These are phyloP conservation scores for Naematelia aurantialba DNA, from an alignment of 768 basidiomycete species.

Conservation along the genomic window DNA sequence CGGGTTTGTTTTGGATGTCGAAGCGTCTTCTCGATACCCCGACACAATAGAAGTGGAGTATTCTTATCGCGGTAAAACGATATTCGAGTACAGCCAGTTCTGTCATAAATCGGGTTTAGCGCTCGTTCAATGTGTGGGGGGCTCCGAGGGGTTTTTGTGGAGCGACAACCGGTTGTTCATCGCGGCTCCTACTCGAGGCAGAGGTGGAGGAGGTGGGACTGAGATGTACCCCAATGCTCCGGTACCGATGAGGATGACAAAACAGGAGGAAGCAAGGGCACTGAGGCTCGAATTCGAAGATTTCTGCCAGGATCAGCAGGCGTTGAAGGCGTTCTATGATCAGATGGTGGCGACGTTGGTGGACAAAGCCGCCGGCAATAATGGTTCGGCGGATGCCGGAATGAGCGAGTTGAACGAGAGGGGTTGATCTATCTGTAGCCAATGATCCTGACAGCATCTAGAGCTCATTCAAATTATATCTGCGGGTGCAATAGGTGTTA, in stretches of 20 bases:
- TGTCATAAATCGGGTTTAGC: constrained; percentile 85
- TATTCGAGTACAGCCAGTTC: constrained; percentile 81
- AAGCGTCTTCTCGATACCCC: constrained; percentile 71
- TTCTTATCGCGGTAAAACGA: constrained; percentile 70
- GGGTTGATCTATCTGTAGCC: too few species aligned
- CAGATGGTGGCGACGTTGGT: constrained; percentile 57
- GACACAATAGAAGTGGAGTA: constrained; percentile 79
- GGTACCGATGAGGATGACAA: constrained; percentile 44
- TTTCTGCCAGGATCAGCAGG: constrained; percentile 63
- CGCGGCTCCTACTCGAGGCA: constrained; percentile 52
- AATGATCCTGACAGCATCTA: too few species aligned
- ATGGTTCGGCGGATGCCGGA: background rate
- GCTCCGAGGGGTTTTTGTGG: constrained; percentile 75
- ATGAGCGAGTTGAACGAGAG: constrained; percentile 1
- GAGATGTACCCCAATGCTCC: constrained; percentile 28
- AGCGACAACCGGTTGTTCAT: constrained; percentile 71
- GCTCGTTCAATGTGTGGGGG: constrained; percentile 82
- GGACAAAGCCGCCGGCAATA: too few species aligned
- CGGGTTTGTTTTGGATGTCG: constrained; percentile 69
- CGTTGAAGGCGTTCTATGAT: constrained; percentile 67
- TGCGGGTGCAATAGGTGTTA: too few species aligned
- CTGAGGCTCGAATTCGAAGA: constrained; percentile 61
- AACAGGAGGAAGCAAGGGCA: constrained; percentile 61
- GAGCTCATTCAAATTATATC: too few species aligned
- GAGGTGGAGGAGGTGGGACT: constrained; percentile 52